Conservation (phyloP, 1,284 basidiomycete genomes). For the Athelia sp. region DNA sequence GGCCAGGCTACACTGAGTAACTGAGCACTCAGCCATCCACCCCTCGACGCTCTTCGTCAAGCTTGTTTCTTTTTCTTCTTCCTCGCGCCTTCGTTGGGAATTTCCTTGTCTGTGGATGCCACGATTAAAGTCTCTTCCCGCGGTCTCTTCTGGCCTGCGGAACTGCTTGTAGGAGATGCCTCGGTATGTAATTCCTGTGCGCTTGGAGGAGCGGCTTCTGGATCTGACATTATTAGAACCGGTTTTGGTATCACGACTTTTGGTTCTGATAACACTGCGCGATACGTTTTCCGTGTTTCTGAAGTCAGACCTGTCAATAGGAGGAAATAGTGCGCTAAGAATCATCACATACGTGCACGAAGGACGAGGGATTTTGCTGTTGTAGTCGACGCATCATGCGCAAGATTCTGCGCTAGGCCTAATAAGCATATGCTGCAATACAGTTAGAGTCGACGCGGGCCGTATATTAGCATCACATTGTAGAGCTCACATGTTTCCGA, state of each 20-base stretch:
- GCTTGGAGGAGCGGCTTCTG: background rate
- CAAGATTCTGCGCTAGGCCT: conserved; percentile 60
- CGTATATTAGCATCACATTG: background rate
- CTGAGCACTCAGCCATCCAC: too few relatives aligned
- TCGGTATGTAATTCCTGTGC: too few relatives aligned
- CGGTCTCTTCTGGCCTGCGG: too few relatives aligned
- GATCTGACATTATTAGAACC: background rate
- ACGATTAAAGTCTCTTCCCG: too few relatives aligned
- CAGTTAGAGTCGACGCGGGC: background rate
- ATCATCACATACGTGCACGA: conserved; percentile 57
- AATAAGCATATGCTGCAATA: conserved; percentile 53
- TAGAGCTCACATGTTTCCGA: conserved; percentile 63
- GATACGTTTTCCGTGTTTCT: conserved; percentile 58
- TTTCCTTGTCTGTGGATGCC: too few relatives aligned
- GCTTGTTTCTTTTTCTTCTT: too few relatives aligned
- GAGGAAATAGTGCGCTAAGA: background rate
- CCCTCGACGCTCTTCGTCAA: too few relatives aligned
- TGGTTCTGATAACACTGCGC: conserved; percentile 70
- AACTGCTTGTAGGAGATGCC: too few relatives aligned
- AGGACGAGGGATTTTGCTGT: conserved; percentile 62
- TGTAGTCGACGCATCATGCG: conserved; percentile 56
- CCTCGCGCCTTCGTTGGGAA: too few relatives aligned
- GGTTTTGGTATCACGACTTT: conserved; percentile 52
- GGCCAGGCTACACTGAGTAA: too few relatives aligned
- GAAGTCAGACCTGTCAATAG: background rate